Base-by-base conservation (phyloP, 768 basidiomycete genomes). In the Suillus variegatus region DNA sequence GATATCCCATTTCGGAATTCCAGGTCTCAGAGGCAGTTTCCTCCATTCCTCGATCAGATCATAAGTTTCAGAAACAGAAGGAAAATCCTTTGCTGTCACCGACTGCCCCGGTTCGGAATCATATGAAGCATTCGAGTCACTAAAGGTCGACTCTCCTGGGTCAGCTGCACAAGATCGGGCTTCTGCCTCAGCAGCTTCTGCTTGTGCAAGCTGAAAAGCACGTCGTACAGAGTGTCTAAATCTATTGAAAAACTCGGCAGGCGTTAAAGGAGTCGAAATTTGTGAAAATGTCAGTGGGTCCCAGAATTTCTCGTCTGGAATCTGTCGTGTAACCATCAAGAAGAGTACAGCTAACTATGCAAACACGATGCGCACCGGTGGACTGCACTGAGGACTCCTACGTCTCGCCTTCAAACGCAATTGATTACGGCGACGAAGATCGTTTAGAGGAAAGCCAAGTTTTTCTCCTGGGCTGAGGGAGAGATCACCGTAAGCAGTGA, bases 401-500 rank as follows among this genome's bases (percentile, higher is more conserved):
- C n/a, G 54, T 22, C 46, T 62, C 18, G 71, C 57, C 65, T 65
- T 73, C 16, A 76, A 72, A 12, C 73, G 72, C 35, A 76, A 65
- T 60, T 67, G 68, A 12, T 64, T 65, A 25, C 67, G 41, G 5
- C 22, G 51, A 22, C 64, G 63, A 14, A 36, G 25, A 4, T 43
- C 25, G 16, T 35, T 28, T 54, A 28, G 28, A 35, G 9, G 16
- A 1, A 67, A 74, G 0, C 80, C 79, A 3, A 82, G 65, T 43
- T 78, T 78, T 36, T 78, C 73, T 32, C 74, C 68, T 51, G 80
- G 79, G 28, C 77, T 72, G 1, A 81, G 72, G 1, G 82, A 82
- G 28, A 85, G 80, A 28, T 85, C 82, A 8, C 85, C 85, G 47
- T 76, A 85, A 20, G 76, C 82, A 32, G 72, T 77, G 52, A 86